phyloP scores from a whole-genome alignment of 2,329 filamentous ascomycete species.

The Paecilomyces variotii region DNA sequence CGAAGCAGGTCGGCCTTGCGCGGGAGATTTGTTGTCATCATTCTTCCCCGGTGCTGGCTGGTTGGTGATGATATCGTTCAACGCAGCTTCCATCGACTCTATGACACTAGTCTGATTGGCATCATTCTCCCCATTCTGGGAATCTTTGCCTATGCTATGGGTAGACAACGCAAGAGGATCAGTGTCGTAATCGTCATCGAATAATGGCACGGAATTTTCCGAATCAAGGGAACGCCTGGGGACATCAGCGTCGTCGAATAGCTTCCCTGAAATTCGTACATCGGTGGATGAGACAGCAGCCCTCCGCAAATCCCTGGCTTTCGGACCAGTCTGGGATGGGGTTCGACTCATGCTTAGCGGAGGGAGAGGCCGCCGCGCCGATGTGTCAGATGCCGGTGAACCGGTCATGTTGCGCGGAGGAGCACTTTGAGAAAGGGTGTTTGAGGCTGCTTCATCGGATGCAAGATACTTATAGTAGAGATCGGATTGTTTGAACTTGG shows the following conservation, averaged over 20 bases:
- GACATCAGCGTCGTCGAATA: slow-evolving; percentile 38
- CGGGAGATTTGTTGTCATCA: slow-evolving; percentile 27
- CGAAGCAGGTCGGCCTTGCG: slow-evolving; percentile 33
- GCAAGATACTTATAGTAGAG: slow-evolving; percentile 94
- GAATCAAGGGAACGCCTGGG: slow-evolving; percentile 66
- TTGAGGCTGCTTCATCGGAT: slow-evolving; percentile 59
- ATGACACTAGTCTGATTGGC: slow-evolving; percentile 70
- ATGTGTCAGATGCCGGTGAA: slow-evolving; percentile 17
- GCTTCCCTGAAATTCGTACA: slow-evolving; percentile 41
- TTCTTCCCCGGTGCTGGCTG: slow-evolving; percentile 43
- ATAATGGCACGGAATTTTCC: slow-evolving; percentile 50
- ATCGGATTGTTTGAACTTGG: slow-evolving; percentile 84
- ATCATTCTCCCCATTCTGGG: slow-evolving; percentile 43
- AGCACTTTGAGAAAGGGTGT: slow-evolving; percentile 14
- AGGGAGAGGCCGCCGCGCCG: slow-evolving; percentile 33
- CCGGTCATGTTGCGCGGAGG: slow-evolving; percentile 12
- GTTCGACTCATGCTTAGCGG: slow-evolving; percentile 37
- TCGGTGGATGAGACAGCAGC: slow-evolving; percentile 56
- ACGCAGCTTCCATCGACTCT: slow-evolving; percentile 82
- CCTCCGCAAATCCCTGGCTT: slow-evolving; percentile 48
- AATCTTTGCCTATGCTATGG: slow-evolving; percentile 69
- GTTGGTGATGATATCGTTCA: slow-evolving; percentile 87
- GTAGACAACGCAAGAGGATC: slow-evolving; percentile 70
- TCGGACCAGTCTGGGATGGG: slow-evolving; percentile 38
- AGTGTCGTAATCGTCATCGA: slow-evolving; percentile 68